Percentiles rank a stretch among this genome's conserved stretches.
These are phyloP conservation scores for Phytopythium helicoides DNA, from an alignment of 352 stramenopile species.

Conservation along the genomic window DNA sequence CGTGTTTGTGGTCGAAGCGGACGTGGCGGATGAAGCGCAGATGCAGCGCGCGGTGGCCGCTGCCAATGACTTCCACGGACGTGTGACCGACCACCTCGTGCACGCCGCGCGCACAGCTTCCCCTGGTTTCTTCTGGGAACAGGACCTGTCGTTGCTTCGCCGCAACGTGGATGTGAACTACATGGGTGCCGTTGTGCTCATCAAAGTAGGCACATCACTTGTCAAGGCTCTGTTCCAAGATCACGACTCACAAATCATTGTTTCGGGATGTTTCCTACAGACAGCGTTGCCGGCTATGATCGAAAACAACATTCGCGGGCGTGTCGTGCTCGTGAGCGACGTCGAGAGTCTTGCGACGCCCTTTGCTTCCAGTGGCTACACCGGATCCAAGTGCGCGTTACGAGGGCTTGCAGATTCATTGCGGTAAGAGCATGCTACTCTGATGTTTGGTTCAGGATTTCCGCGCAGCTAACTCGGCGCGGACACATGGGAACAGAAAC, in stretches of 20 bases:
- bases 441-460: too few relatives aligned
- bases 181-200: constrained; percentile 47
- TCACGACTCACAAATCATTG: too few relatives aligned
- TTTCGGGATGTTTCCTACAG: constrained; percentile 3
- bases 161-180: constrained; percentile 61
- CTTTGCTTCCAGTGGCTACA: constrained; percentile 89
- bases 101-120: constrained; percentile 29
- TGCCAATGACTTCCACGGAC: constrained; percentile 56
- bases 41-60: constrained; percentile 39
- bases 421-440: constrained; percentile 51
- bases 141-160: constrained; percentile 39
- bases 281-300: constrained; percentile 58
- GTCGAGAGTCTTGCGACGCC: constrained; percentile 48
- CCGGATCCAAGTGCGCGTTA: constrained; percentile 88
- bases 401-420: constrained; percentile 91
- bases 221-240: too few relatives aligned
- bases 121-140: constrained; percentile 53
- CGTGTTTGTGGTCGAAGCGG: constrained; percentile 39
- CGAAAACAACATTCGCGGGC: constrained; percentile 28
- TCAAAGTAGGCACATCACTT: constrained; percentile 51
- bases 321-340: constrained; percentile 60
- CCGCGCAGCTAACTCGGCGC: not conserved
- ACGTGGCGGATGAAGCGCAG: constrained; percentile 33
- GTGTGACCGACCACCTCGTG: constrained; percentile 60
- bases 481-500: constrained; percentile 18